Percentiles rank a stretch among this genome's conserved stretches.
Evolutionary conservation across 805 yeast genomes (phyloP).

Genomic region (Kodamaea kakaduensis): DNA sequence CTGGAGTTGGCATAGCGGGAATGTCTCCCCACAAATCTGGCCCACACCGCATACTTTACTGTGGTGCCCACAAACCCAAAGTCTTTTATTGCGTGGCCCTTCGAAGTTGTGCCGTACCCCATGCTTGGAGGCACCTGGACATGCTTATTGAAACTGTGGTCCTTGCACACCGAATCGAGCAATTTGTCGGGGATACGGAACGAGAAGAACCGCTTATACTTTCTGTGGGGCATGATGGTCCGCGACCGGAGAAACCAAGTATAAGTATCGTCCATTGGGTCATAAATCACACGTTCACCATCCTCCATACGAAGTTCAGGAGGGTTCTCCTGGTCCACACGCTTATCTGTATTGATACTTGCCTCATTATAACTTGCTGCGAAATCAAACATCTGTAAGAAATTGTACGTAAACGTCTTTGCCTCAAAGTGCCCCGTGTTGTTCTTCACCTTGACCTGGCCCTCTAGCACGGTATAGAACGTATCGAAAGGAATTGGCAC

Average conservation of each 20-base stretch:
- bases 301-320: conserved; percentile 14
- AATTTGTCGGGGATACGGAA: conserved; percentile 36
- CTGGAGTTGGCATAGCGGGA: conserved; percentile 24
- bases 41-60: conserved; percentile 30
- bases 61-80: conserved; percentile 25
- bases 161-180: conserved; percentile 30
- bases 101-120: conserved; percentile 19
- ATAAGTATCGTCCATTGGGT: conserved; percentile 31
- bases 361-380: conserved; percentile 40
- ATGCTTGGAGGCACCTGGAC: conserved; percentile 32
- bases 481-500: conserved; percentile 34
- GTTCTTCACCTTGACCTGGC: conserved; percentile 15
- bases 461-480: conserved; percentile 38
- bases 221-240: conserved; percentile 26
- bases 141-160: conserved; percentile 35
- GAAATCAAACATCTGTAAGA: conserved; percentile 40
- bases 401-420: conserved; percentile 20
- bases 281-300: conserved; percentile 11
- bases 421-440: conserved; percentile 10
- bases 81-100: conserved; percentile 19
- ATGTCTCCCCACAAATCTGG: conserved; percentile 37
- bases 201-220: conserved; percentile 39
- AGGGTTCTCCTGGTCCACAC: conserved; percentile 30
- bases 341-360: conserved; percentile 25
- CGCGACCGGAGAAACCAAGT: conserved; percentile 23